phyloP scores from a whole-genome alignment of 768 basidiomycete genomes.

The Lentinula boryana region DNA sequence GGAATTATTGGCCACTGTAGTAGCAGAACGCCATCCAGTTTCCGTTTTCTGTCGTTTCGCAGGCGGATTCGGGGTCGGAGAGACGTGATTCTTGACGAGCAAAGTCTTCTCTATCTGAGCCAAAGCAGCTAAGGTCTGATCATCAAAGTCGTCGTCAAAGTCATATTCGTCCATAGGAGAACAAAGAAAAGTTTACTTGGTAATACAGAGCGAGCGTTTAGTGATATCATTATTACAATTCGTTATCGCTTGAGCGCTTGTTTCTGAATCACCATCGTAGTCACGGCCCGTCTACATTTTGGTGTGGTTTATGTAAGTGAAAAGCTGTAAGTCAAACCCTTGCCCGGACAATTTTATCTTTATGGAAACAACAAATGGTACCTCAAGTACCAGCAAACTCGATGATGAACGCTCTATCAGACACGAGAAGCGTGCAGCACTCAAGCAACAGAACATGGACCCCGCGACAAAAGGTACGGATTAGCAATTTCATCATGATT shows the following conservation, averaged over 20 bases:
- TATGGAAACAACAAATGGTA: conserved; percentile 14
- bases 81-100: conserved; percentile 18
- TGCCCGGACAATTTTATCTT: neutral
- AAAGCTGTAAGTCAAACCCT: neutral
- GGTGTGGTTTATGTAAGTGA: neutral
- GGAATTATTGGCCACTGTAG: conserved; percentile 11
- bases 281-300: neutral
- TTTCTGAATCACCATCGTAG: no score
- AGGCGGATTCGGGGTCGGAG: conserved; percentile 25
- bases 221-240: no score
- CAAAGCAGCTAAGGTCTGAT: conserved; percentile 51
- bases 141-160: conserved; percentile 60
- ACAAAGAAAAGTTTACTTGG: neutral
- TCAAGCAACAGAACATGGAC: conserved; percentile 47
- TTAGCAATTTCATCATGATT: neutral
- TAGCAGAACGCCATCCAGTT: conserved; percentile 30
- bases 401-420: conserved; percentile 47
- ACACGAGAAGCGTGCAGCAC: conserved; percentile 47
- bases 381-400: conserved; percentile 19
- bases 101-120: conserved; percentile 52
- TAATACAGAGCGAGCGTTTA: neutral
- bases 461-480: conserved; percentile 8
- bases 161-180: conserved; percentile 45
- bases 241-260: no score
- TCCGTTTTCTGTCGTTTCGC: conserved; percentile 53